Conservation (phyloP, 1,284 basidiomycete genomes). For the Leccinum griseonigrum region DNA sequence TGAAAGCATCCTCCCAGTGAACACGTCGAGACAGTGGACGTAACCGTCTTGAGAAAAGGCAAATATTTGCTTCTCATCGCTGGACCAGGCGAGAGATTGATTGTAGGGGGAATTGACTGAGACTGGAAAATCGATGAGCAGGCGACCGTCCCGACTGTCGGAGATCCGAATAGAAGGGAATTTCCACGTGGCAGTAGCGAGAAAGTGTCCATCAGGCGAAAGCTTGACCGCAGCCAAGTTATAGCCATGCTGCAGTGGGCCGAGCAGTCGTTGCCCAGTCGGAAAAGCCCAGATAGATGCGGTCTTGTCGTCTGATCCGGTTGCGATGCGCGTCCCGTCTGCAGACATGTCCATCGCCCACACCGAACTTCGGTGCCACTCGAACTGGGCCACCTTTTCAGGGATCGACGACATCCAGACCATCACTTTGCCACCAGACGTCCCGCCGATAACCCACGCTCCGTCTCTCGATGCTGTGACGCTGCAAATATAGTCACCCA, state of each 20-base stretch:
- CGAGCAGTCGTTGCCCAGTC: neutral
- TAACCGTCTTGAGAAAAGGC: neutral
- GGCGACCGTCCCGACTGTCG: neutral
- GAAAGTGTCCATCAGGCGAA: neutral
- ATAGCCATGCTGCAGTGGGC: neutral
- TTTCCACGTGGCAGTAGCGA: neutral
- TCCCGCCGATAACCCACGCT: neutral
- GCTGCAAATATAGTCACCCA: neutral
- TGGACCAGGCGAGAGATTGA: neutral
- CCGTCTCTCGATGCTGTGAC: neutral
- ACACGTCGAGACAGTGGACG: neutral
- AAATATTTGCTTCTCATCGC: neutral
- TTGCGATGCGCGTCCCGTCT: neutral
- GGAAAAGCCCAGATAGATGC: neutral
- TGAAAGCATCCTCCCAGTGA: neutral
- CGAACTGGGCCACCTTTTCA: neutral
- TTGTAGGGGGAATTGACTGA: neutral
- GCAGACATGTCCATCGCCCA: neutral
- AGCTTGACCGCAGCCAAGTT: neutral
- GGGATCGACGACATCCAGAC: neutral
- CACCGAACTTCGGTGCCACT: neutral
- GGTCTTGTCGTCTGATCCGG: neutral
- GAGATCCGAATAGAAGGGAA: neutral
- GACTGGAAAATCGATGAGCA: neutral
- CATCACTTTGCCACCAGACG: neutral